Conservation (phyloP, 2,329 filamentous ascomycete genomes). For the Ceratocystis cacaofunesta region DNA sequence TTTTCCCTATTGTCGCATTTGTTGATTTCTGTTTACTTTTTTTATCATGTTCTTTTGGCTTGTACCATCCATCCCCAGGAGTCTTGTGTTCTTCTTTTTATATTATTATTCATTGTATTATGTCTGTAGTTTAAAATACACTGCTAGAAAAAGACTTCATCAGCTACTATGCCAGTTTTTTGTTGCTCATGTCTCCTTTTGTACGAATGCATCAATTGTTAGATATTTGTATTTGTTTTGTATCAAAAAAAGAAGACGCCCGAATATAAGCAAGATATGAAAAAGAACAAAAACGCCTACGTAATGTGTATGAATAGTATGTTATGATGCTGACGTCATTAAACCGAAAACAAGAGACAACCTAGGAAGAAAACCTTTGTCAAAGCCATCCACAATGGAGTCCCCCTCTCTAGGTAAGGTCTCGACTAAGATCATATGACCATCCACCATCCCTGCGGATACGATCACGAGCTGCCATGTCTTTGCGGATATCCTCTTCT, state of each 20-base stretch:
- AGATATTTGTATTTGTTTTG: background rate
- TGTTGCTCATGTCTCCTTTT: background rate
- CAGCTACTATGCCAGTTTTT: too few relatives aligned
- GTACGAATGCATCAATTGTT: background rate
- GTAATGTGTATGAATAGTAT: background rate
- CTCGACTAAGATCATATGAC: slow-evolving; percentile 49
- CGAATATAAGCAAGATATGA: background rate
- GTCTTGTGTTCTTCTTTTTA: background rate
- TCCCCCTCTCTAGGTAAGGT: slow-evolving; percentile 27
- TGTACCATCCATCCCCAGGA: background rate
- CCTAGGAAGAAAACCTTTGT: background rate
- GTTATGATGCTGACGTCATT: background rate
- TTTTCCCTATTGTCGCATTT: background rate
- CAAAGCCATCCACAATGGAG: background rate
- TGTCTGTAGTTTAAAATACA: background rate
- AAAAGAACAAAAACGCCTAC: background rate
- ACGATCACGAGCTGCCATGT: slow-evolving; percentile 64
- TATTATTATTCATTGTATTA: background rate
- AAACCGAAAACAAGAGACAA: background rate
- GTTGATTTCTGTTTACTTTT: background rate
- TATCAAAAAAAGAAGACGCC: background rate
- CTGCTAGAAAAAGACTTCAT: too few relatives aligned
- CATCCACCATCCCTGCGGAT: slow-evolving; percentile 74
- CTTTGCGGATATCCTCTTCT: slow-evolving; percentile 70
- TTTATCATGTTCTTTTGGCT: background rate